These are phyloP conservation scores for Phaeotremella fagi DNA, from an alignment of 768 basidiomycete genomes.

Conservation along the genomic window DNA sequence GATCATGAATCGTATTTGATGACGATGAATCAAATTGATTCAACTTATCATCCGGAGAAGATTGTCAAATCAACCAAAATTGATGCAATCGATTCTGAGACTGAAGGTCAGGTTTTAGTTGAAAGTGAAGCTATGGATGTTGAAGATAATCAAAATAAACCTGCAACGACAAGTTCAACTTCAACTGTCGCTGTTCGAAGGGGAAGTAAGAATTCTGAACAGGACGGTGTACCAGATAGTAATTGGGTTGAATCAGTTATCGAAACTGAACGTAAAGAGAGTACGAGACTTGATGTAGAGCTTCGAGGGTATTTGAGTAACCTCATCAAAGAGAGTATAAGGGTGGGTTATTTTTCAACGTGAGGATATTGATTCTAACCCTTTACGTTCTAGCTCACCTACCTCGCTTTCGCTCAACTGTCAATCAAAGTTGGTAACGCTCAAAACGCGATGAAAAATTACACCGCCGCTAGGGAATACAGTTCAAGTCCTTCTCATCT, in stretches of 20 bases:
- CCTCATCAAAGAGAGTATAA: slow-evolving; percentile 97
- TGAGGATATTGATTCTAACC: background rate
- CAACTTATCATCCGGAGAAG: background rate
- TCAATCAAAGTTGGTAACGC: slow-evolving; percentile 70
- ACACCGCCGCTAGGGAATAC: slow-evolving; percentile 87
- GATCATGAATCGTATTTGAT: slow-evolving; percentile 18
- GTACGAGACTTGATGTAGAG: slow-evolving; percentile 82
- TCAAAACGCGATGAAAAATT: slow-evolving; percentile 66
- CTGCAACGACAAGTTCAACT: background rate
- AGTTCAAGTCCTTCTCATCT: slow-evolving; percentile 86
- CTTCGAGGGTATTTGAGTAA: slow-evolving; percentile 91
- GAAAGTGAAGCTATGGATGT: background rate
- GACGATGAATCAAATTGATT: background rate
- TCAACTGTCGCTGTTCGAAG: background rate
- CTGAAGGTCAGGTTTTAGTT: too few relatives aligned
- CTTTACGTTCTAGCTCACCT: slow-evolving; percentile 24
- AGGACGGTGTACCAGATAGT: slow-evolving; percentile 51
- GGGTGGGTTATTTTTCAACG: slow-evolving; percentile 56
- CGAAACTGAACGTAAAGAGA: slow-evolving; percentile 66
- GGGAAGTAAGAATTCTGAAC: background rate
- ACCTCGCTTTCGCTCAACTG: slow-evolving; percentile 74
- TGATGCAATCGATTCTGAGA: background rate
- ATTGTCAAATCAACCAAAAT: background rate
- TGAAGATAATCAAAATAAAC: background rate
- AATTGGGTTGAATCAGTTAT: slow-evolving; percentile 69